These are phyloP conservation scores for Botryosphaeria dothidea DNA, from an alignment of 2,329 filamentous ascomycete genomes.

Conservation along the genomic window DNA sequence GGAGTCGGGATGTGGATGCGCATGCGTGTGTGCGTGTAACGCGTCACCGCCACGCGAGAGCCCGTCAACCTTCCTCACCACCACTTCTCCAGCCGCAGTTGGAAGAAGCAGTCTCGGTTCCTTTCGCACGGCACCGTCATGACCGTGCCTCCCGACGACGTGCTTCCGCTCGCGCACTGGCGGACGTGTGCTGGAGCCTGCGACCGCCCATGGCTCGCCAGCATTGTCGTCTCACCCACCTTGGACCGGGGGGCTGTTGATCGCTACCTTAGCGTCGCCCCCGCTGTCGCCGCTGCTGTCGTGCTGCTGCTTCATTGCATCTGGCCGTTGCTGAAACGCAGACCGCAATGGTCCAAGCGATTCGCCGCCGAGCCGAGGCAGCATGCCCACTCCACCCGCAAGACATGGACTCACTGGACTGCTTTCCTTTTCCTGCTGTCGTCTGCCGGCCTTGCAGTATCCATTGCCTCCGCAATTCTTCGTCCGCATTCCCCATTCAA, in stretches of 20 bases:
- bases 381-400: neutral
- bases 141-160: neutral
- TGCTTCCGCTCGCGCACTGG: slow-evolving; percentile 2
- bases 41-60: slow-evolving; percentile 11
- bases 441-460: neutral
- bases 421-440: slow-evolving; percentile 5
- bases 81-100: neutral
- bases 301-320: neutral
- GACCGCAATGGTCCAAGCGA: slow-evolving; percentile 7
- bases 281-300: neutral
- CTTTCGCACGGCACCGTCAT: neutral
- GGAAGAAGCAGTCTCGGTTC: neutral
- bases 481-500: neutral
- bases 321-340: neutral
- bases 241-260: neutral
- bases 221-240: neutral
- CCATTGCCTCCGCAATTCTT: neutral
- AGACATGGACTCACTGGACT: slow-evolving; percentile 17
- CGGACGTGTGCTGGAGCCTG: neutral
- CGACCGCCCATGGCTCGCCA: neutral
- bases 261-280: neutral
- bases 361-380: slow-evolving; percentile 7
- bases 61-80: neutral
- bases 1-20: neutral
- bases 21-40: neutral